Conservation (phyloP, 2,329 filamentous ascomycete genomes). For the Aphanocladium album region DNA sequence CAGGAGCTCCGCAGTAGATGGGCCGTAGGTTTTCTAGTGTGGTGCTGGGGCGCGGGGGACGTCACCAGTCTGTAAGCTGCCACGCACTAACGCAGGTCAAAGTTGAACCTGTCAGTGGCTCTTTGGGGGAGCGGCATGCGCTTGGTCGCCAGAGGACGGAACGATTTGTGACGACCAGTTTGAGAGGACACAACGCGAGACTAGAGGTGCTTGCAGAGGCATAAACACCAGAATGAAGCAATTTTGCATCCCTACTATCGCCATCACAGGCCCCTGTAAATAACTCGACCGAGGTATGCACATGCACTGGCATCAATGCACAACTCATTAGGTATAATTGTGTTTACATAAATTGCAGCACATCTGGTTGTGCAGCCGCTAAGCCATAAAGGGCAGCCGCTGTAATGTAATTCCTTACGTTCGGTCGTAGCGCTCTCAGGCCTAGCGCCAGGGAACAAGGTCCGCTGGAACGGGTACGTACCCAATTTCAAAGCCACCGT, state of each 20-base stretch:
- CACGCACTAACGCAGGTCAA: not conserved
- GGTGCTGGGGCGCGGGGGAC: not conserved
- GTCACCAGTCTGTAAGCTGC: constrained; percentile 10
- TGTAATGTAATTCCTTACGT: not conserved
- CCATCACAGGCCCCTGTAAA: constrained; percentile 7
- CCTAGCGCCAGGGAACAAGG: not conserved
- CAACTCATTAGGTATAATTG: not conserved
- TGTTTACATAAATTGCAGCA: constrained; percentile 6
- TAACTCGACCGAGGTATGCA: constrained; percentile 6
- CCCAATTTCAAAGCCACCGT: constrained; percentile 15
- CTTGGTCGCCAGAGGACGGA: not conserved
- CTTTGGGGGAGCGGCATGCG: not conserved
- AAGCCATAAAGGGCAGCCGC: not conserved
- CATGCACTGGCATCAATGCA: no score
- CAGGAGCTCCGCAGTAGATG: not conserved
- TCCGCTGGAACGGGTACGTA: not conserved
- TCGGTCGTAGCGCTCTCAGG: not conserved
- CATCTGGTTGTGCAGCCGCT: constrained; percentile 3
- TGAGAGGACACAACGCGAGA: not conserved
- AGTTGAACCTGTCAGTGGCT: not conserved
- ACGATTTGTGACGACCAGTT: not conserved
- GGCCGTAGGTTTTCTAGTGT: constrained; percentile 5
- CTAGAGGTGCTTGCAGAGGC: not conserved
- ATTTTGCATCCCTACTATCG: constrained; percentile 2
- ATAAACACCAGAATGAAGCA: not conserved